phyloP scores from a whole-genome alignment of 345 rosid species.

The Xanthoceras sorbifolium region DNA sequence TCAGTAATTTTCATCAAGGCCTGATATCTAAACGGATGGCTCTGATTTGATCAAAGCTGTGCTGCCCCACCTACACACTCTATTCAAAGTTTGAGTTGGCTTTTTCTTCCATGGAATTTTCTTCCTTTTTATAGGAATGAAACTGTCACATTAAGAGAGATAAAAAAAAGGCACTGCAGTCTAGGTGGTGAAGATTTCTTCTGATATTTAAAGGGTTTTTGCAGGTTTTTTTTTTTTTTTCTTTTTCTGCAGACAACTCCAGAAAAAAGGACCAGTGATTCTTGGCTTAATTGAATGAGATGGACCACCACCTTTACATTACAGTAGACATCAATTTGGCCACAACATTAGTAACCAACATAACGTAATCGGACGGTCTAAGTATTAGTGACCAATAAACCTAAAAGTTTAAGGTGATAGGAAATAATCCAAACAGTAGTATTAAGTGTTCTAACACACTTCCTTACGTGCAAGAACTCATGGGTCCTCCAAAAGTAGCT shows the following conservation, averaged over 20 bases:
- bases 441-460: too few relatives aligned
- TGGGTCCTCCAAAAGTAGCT: too few relatives aligned
- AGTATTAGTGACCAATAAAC: too few relatives aligned
- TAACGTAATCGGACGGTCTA: too few relatives aligned
- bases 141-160: slow-evolving; percentile 9
- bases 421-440: too few relatives aligned
- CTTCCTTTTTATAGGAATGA: slow-evolving; percentile 25
- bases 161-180: slow-evolving; percentile 34
- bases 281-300: slow-evolving; percentile 10
- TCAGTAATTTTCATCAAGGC: slow-evolving; percentile 18
- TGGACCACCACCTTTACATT: slow-evolving; percentile 8
- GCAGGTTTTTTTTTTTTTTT: slow-evolving; percentile 7
- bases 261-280: slow-evolving; percentile 21
- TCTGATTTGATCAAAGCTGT: slow-evolving; percentile 26
- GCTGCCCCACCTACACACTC: slow-evolving; percentile 33
- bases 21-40: slow-evolving; percentile 24
- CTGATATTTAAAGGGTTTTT: slow-evolving; percentile 14
- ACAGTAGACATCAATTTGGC: too few relatives aligned
- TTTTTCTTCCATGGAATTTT: slow-evolving; percentile 16
- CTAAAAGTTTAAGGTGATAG: too few relatives aligned
- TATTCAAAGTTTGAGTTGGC: slow-evolving; percentile 29
- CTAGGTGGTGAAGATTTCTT: slow-evolving; percentile 32
- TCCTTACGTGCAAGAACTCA: too few relatives aligned
- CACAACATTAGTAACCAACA: too few relatives aligned
- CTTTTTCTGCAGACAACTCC: slow-evolving; percentile 15